These are phyloP conservation scores for Phytophthora hybrid DNA, from an alignment of 352 stramenopile genomes.

Conservation along the genomic window DNA sequence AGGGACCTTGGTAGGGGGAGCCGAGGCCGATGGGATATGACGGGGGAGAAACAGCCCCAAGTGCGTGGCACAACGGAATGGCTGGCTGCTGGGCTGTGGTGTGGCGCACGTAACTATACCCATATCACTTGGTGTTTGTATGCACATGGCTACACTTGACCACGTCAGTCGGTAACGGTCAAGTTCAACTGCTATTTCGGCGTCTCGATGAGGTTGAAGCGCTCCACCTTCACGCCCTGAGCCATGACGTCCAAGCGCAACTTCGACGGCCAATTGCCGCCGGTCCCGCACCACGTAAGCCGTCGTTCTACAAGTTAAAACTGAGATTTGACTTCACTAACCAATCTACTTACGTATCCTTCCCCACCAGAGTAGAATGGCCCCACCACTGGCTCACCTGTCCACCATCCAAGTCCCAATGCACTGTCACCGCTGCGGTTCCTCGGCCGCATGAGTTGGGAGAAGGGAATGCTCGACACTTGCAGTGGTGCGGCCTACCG, in stretches of 20 bases:
- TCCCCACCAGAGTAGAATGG: slow-evolving; percentile 1
- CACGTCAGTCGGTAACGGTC: slow-evolving; percentile 11
- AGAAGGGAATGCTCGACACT: slow-evolving; percentile 56
- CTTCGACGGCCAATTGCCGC: slow-evolving; percentile 15
- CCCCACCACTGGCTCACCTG: neutral
- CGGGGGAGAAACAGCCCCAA: slow-evolving; percentile 7
- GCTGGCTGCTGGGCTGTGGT: slow-evolving; percentile 25
- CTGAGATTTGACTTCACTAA: neutral
- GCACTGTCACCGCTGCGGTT: slow-evolving; percentile 32
- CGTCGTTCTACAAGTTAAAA: neutral
- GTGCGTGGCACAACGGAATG: slow-evolving; percentile 22
- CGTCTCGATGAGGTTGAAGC: neutral
- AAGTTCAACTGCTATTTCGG: slow-evolving; percentile 20
- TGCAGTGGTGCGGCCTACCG: slow-evolving; percentile 2
- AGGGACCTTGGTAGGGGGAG: neutral
- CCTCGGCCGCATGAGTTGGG: slow-evolving; percentile 66
- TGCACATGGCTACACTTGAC: slow-evolving; percentile 19
- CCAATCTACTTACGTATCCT: neutral
- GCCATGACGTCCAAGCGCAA: neutral
- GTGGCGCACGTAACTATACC: neutral
- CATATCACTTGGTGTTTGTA: neutral
- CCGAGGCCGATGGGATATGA: slow-evolving; percentile 20
- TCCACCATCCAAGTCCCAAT: neutral
- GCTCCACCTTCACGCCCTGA: neutral
- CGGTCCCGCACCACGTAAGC: slow-evolving; percentile 26